Evolutionary conservation across 2,329 filamentous ascomycete genomes (phyloP).

Genomic region (Hypoxylon sp.): DNA sequence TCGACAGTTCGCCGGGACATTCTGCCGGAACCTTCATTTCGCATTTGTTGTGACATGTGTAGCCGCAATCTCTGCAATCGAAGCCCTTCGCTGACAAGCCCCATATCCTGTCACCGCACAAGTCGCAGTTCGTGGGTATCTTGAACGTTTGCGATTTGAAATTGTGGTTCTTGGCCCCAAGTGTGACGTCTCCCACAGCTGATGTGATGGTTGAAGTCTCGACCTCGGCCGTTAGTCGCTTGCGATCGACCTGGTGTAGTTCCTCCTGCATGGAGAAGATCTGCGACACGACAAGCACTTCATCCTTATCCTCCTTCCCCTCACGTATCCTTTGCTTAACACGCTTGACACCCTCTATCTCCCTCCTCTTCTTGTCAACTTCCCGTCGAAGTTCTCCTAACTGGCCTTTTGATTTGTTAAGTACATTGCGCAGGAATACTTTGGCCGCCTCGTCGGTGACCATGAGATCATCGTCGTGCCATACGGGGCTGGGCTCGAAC

Average conservation of each 20-base stretch:
- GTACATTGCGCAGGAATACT: conserved; percentile 89
- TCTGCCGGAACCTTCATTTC: conserved; percentile 98
- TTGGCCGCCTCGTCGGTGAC: conserved; percentile 88
- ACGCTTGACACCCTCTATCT: conserved; percentile 82
- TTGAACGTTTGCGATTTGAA: conserved; percentile 99
- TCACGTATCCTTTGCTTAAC: conserved; percentile 82
- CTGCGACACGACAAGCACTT: conserved; percentile 85
- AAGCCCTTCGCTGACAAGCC: conserved; percentile 96
- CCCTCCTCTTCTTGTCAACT: conserved; percentile 85
- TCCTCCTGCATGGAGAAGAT: conserved; percentile 87
- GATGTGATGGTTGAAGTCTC: conserved; percentile 94
- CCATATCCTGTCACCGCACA: conserved; percentile 97
- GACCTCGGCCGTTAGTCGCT: conserved; percentile 87
- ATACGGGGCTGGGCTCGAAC: conserved; percentile 96
- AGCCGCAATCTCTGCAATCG: conserved; percentile 95
- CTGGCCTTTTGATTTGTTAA: conserved; percentile 89
- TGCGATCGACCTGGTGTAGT: conserved; percentile 85
- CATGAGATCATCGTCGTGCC: conserved; percentile 93
- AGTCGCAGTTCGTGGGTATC: conserved; percentile 97
- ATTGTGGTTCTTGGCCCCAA: conserved; percentile 94
- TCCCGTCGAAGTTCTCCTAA: conserved; percentile 84
- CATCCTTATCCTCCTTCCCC: conserved; percentile 88
- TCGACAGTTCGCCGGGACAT: conserved; percentile 92
- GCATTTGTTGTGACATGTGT: conserved; percentile 98
- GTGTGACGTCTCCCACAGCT: conserved; percentile 89